Evolutionary conservation across 2,329 filamentous ascomycete species (phyloP).

Genomic region (Talaromyces marneffei): DNA sequence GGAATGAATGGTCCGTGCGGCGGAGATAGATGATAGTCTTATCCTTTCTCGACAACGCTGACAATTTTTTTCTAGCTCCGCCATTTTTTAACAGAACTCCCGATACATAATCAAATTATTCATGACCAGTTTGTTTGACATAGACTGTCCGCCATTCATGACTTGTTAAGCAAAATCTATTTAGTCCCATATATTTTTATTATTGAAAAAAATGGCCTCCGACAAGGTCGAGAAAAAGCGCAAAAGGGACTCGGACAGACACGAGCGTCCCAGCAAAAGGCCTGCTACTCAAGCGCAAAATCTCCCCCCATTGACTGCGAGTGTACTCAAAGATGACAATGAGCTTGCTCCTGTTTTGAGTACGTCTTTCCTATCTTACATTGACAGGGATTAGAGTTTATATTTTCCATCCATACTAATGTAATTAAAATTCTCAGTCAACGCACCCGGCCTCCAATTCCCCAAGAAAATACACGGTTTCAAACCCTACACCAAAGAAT

Average conservation of each 20-base stretch:
- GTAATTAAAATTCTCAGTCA: no score
- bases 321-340: slow-evolving; percentile 44
- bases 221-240: slow-evolving; percentile 43
- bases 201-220: slow-evolving; percentile 6
- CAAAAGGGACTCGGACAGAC: slow-evolving; percentile 43
- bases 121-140: neutral
- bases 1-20: neutral
- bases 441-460: slow-evolving; percentile 30
- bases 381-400: no score
- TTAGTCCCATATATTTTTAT: no score
- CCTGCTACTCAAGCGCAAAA: slow-evolving; percentile 34
- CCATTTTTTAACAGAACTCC: neutral
- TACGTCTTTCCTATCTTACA: slow-evolving; percentile 26
- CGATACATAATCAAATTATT: neutral
- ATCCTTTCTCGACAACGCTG: neutral
- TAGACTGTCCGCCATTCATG: neutral
- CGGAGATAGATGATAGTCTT: slow-evolving; percentile 5
- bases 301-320: slow-evolving; percentile 39
- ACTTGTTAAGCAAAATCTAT: neutral
- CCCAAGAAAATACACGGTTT: slow-evolving; percentile 26
- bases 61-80: slow-evolving; percentile 5
- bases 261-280: slow-evolving; percentile 46
- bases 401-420: no score
- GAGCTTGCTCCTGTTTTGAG: slow-evolving; percentile 47
- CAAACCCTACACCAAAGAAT: slow-evolving; percentile 44